phyloP scores from a whole-genome alignment of 2,329 filamentous ascomycete species.

The Ceratocystis alfenasii region DNA sequence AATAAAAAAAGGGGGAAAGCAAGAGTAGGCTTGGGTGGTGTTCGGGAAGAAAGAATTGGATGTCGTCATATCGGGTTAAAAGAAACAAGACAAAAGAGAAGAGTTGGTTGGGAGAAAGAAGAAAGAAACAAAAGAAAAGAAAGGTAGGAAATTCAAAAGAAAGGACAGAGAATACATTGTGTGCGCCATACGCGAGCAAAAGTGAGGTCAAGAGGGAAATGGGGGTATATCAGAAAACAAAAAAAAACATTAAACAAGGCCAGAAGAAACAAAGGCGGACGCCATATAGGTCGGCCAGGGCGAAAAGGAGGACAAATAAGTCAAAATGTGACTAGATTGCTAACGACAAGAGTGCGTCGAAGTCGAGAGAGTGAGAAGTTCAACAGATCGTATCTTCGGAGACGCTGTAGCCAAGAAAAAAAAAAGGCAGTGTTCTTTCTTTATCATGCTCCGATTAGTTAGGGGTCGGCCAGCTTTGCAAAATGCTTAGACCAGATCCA shows the following conservation, averaged over 20 bases:
- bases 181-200: background rate
- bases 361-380: background rate
- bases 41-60: background rate
- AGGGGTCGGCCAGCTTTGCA: constrained; percentile 50
- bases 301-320: background rate
- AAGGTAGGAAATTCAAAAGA: background rate
- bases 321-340: background rate
- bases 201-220: background rate
- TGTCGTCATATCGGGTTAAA: background rate
- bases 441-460: constrained; percentile 13
- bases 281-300: background rate
- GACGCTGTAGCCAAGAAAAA: too few species aligned
- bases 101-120: background rate
- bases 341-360: background rate
- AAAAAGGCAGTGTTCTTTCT: too few species aligned
- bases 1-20: background rate
- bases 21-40: background rate
- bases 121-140: background rate
- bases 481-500: constrained; percentile 99
- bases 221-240: constrained; percentile 15
- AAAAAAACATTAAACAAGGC: background rate
- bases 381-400: too few species aligned
- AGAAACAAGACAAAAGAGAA: background rate
- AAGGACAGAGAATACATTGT: background rate
- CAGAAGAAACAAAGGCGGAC: background rate